Conservation (phyloP, 495 filamentous ascomycete species). For the Penicillium turbatum region DNA sequence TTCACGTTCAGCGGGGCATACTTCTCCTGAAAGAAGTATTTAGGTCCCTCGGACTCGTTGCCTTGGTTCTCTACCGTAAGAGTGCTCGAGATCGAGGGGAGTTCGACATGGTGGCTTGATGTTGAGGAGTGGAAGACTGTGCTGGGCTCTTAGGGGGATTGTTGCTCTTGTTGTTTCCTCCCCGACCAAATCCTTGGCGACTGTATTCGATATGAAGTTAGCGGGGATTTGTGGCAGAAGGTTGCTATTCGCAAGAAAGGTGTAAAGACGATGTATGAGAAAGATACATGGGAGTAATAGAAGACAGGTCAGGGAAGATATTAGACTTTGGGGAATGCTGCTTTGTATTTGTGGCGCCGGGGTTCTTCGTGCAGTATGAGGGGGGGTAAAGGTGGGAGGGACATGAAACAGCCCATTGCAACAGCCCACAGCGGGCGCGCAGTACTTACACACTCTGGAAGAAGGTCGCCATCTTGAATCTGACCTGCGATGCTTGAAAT, state of each 20-base stretch:
- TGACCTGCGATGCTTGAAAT: constrained; percentile 5
- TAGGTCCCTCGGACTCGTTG: constrained; percentile 53
- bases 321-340: constrained; percentile 19
- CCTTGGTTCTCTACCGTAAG: constrained; percentile 47
- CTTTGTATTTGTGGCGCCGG: constrained; percentile 24
- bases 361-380: constrained; percentile 23
- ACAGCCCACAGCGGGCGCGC: constrained; percentile 5
- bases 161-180: constrained; percentile 50
- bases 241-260: constrained; percentile 17
- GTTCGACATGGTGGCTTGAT: constrained; percentile 47
- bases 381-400: constrained; percentile 13
- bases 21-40: constrained; percentile 74
- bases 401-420: constrained; percentile 2
- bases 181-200: constrained; percentile 50
- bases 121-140: constrained; percentile 43
- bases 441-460: constrained; percentile 75
- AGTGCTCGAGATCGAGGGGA: constrained; percentile 52
- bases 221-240: constrained; percentile 37
- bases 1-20: constrained; percentile 85
- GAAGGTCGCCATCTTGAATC: constrained; percentile 63
- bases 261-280: background rate
- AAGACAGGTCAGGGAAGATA: constrained; percentile 1
- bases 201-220: constrained; percentile 40
- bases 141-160: constrained; percentile 45
- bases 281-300: background rate